Conservation (phyloP, 768 basidiomycete species). For the Mycena pura region DNA sequence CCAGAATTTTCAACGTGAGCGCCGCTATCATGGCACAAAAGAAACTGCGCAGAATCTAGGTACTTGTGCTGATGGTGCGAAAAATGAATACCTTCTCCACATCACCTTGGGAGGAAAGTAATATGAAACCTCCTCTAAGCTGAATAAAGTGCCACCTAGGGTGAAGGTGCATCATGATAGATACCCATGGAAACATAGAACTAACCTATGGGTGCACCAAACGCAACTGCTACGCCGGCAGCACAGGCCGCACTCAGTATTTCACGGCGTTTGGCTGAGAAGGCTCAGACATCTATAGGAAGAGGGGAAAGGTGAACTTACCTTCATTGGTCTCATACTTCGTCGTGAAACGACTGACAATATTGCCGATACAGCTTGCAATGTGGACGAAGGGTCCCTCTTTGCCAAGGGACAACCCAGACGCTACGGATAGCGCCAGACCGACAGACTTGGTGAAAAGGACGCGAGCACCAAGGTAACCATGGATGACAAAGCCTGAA, state of each 20-base stretch:
- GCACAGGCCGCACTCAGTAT: slow-evolving; percentile 95
- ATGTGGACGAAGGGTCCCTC: slow-evolving; percentile 21
- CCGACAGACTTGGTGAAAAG: slow-evolving; percentile 92
- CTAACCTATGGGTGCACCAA: slow-evolving; percentile 91
- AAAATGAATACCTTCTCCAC: slow-evolving; percentile 82
- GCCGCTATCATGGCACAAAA: slow-evolving; percentile 99
- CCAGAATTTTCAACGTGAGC: slow-evolving; percentile 88
- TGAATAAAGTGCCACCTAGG: slow-evolving; percentile 76
- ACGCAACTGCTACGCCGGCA: slow-evolving; percentile 96
- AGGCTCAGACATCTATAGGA: neutral
- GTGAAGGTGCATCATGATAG: neutral
- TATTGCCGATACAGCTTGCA: slow-evolving; percentile 72
- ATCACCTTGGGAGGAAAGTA: slow-evolving; percentile 97
- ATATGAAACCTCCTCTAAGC: slow-evolving; percentile 94
- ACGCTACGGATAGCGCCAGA: slow-evolving; percentile 88
- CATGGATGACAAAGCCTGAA: slow-evolving; percentile 93
- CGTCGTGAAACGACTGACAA: slow-evolving; percentile 79
- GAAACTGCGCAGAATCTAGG: slow-evolving; percentile 64
- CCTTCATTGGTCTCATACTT: slow-evolving; percentile 99
- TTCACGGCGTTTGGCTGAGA: slow-evolving; percentile 87
- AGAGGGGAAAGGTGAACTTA: slow-evolving; percentile 32
- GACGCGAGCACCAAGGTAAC: slow-evolving; percentile 91
- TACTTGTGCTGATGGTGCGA: slow-evolving; percentile 34
- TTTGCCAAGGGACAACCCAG: slow-evolving; percentile 83
- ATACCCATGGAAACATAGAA: neutral